Conservation (phyloP, 495 filamentous ascomycete genomes). For the Trichoderma virens region DNA sequence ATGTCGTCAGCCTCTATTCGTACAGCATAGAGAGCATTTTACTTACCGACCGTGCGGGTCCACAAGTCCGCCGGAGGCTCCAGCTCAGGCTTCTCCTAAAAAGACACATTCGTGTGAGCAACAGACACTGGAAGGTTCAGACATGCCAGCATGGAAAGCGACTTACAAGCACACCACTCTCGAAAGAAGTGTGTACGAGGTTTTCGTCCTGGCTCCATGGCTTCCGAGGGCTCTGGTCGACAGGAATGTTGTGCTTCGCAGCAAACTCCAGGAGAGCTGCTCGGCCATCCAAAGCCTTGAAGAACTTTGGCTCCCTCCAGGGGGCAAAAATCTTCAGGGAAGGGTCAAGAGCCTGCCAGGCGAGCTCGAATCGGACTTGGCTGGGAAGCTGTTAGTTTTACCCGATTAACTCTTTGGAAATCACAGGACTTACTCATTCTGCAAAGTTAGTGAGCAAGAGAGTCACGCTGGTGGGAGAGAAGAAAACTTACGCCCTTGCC, state of each 20-base stretch:
- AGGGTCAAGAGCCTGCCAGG: conserved; percentile 54
- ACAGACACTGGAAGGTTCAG: neutral
- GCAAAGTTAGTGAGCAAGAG: neutral
- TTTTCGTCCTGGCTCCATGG: conserved; percentile 87
- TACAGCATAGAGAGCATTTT: no score
- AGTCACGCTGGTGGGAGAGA: neutral
- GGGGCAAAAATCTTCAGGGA: conserved; percentile 81
- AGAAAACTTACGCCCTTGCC: conserved; percentile 52
- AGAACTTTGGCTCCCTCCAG: conserved; percentile 81
- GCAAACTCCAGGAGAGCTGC: conserved; percentile 87
- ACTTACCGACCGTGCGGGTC: conserved; percentile 52
- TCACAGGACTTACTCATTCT: conserved; percentile 16
- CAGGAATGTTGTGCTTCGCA: conserved; percentile 66
- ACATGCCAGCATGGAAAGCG: neutral
- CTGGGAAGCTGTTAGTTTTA: conserved; percentile 4
- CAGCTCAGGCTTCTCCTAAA: conserved; percentile 57
- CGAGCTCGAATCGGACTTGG: conserved; percentile 14
- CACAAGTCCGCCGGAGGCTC: conserved; percentile 74
- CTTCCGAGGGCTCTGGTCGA: conserved; percentile 81
- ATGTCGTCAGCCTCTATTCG: no score
- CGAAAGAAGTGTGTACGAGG: conserved; percentile 51
- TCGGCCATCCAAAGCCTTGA: conserved; percentile 68
- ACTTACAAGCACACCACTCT: no score
- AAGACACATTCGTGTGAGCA: conserved; percentile 75
- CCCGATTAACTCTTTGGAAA: neutral